phyloP scores from a whole-genome alignment of 306 rosid genomes.

The Gillenia trifoliata region DNA sequence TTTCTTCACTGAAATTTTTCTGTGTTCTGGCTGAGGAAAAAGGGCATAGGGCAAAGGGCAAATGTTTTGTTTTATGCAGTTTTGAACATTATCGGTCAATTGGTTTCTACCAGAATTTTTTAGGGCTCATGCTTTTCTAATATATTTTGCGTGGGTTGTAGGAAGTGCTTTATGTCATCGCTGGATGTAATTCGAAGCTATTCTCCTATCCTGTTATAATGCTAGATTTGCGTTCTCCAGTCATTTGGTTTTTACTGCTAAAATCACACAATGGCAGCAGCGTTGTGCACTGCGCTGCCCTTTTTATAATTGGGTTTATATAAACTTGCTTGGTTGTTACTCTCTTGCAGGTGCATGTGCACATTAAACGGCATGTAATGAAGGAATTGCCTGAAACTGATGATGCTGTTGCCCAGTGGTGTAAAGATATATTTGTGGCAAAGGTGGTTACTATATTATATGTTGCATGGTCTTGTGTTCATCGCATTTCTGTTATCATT shows the following conservation, averaged over 20 bases:
- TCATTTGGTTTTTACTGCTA: not conserved
- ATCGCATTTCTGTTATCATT: not conserved
- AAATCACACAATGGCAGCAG: not conserved
- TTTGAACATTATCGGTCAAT: not conserved
- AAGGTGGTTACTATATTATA: conserved; percentile 43
- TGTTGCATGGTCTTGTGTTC: not conserved
- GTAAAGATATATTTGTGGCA: conserved; percentile 75
- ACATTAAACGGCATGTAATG: conserved; percentile 80
- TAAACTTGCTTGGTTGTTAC: conserved; percentile 1
- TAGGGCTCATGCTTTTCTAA: not conserved
- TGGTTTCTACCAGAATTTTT: not conserved
- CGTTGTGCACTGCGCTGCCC: not conserved
- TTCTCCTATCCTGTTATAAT: not conserved
- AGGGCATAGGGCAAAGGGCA: not conserved
- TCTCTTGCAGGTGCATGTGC: conserved; percentile 75
- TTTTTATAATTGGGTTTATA: not conserved
- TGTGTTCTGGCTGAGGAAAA: not conserved
- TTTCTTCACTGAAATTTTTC: not conserved
- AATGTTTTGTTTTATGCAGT: not conserved
- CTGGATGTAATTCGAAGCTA: not conserved
- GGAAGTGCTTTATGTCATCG: not conserved
- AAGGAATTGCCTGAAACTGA: conserved; percentile 80
- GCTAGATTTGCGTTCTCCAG: not conserved
- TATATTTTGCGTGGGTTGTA: not conserved
- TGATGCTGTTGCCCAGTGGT: conserved; percentile 95